Evolutionary conservation across 129 eudicot species (phyloP).

Genomic region (Lonicera japonica): DNA sequence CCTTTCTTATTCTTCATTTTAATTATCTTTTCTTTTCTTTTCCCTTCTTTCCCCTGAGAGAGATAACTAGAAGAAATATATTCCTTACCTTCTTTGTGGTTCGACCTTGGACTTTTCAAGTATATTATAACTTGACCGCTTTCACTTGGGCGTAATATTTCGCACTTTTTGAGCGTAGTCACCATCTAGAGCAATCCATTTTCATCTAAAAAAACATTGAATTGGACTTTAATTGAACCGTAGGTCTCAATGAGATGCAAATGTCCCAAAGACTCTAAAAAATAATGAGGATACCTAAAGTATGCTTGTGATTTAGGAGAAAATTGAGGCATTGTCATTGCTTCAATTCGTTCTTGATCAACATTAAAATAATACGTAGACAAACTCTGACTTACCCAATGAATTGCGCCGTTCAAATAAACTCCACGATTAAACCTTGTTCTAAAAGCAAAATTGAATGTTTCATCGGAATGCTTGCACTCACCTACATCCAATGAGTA

Average conservation of each 20-base stretch:
- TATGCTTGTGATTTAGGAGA: neutral
- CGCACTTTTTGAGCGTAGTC: too few relatives aligned
- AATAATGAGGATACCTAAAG: neutral
- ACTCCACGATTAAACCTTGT: conserved; percentile 2
- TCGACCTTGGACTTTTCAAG: too few relatives aligned
- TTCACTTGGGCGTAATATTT: too few relatives aligned
- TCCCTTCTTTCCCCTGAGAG: too few relatives aligned
- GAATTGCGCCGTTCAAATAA: conserved; percentile 21
- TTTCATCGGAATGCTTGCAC: conserved; percentile 5
- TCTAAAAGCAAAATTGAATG: conserved; percentile 13
- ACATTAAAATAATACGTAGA: conserved; percentile 9
- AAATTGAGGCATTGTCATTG: conserved; percentile 4
- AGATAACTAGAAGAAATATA: too few relatives aligned
- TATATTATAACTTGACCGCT: too few relatives aligned
- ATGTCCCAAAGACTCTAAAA: conserved; percentile 27
- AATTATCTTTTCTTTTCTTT: too few relatives aligned
- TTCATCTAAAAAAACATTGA: conserved; percentile 13
- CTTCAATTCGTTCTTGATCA: conserved; percentile 10
- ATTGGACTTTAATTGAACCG: neutral
- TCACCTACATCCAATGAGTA: conserved; percentile 21
- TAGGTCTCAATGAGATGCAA: conserved; percentile 28
- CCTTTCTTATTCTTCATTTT: too few relatives aligned
- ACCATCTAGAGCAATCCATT: conserved; percentile 2
- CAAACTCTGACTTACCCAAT: conserved; percentile 16
- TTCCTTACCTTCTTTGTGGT: too few relatives aligned